A percentile compares a stretch with the other conserved stretches of the same genome.
Evolutionary conservation across 139 green algal genomes (phyloP).

Genomic region (Chlorella sp.): DNA sequence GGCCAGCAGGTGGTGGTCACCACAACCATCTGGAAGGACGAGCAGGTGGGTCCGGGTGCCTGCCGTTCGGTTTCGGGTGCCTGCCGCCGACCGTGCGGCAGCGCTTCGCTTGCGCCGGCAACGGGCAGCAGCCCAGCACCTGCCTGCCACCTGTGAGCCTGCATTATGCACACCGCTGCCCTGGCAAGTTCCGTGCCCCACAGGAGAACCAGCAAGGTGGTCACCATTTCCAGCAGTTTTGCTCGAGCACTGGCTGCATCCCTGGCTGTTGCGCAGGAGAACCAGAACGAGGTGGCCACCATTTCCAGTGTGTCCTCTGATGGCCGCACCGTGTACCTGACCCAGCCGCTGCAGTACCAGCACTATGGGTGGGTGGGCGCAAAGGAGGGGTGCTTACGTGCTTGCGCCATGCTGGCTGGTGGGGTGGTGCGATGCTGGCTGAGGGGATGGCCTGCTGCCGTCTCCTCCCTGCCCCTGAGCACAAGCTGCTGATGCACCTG

Average conservation of each 20-base stretch:
- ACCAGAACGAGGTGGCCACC: constrained; percentile 63
- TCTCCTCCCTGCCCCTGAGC: too few relatives aligned
- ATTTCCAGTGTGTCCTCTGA: constrained; percentile 38
- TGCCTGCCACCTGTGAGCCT: neutral
- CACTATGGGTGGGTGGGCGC: constrained; percentile 50
- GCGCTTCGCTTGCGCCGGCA: neutral
- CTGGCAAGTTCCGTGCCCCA: neutral
- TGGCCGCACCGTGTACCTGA: constrained; percentile 38
- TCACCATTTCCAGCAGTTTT: neutral
- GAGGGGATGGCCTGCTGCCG: too few relatives aligned
- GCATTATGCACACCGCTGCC: neutral
- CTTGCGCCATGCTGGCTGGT: too few relatives aligned
- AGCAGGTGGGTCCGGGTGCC: constrained; percentile 20
- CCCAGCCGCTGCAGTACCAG: constrained; percentile 27
- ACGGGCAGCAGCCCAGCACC: neutral
- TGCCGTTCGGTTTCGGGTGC: too few relatives aligned
- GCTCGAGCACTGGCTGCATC: neutral
- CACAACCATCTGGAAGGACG: constrained; percentile 61
- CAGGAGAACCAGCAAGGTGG: neutral
- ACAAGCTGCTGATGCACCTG: too few relatives aligned
- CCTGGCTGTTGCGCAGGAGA: constrained; percentile 31
- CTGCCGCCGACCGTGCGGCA: too few relatives aligned
- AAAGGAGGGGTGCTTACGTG: too few relatives aligned
- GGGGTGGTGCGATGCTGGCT: too few relatives aligned
- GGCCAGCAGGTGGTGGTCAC: constrained; percentile 57